Evolutionary conservation across 2,329 filamentous ascomycete species (phyloP).

Genomic region (Truncatella angustata): DNA sequence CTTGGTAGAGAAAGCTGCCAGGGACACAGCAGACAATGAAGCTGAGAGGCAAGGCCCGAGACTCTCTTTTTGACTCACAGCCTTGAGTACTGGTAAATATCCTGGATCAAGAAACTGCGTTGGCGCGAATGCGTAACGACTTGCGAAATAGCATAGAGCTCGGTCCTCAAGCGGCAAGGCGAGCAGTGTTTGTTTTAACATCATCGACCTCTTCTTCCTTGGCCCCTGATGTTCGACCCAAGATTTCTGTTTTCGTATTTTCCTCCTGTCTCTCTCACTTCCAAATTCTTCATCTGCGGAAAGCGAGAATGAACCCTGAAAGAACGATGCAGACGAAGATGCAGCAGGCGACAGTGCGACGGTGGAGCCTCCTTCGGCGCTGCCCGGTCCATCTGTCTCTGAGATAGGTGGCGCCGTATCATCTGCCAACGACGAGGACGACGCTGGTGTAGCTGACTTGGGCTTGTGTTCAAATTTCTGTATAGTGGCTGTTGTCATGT

Average conservation of each 20-base stretch:
- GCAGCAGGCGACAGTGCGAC: background rate
- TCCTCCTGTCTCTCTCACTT: background rate
- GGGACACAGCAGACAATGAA: constrained; percentile 4
- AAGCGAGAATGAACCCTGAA: background rate
- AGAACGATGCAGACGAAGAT: background rate
- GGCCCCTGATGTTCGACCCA: background rate
- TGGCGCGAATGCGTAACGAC: constrained; percentile 5
- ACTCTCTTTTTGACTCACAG: constrained; percentile 1
- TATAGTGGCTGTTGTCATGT: constrained; percentile 9
- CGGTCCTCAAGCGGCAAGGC: constrained; percentile 3
- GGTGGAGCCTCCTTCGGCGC: background rate
- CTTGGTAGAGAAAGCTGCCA: constrained; percentile 6
- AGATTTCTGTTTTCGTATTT: constrained; percentile 1
- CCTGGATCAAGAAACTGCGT: constrained; percentile 8
- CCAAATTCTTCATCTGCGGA: background rate
- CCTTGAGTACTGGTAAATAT: constrained; percentile 6
- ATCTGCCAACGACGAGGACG: background rate
- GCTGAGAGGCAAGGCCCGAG: constrained; percentile 2
- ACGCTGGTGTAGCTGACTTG: background rate
- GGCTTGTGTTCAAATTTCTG: constrained; percentile 5
- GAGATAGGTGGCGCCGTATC: background rate
- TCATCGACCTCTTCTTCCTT: background rate
- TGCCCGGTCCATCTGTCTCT: background rate
- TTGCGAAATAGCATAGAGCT: constrained; percentile 6
- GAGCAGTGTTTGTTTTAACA: background rate